Base-by-base conservation (phyloP, 2,329 filamentous ascomycete genomes). In the Byssochlamys sp. region DNA sequence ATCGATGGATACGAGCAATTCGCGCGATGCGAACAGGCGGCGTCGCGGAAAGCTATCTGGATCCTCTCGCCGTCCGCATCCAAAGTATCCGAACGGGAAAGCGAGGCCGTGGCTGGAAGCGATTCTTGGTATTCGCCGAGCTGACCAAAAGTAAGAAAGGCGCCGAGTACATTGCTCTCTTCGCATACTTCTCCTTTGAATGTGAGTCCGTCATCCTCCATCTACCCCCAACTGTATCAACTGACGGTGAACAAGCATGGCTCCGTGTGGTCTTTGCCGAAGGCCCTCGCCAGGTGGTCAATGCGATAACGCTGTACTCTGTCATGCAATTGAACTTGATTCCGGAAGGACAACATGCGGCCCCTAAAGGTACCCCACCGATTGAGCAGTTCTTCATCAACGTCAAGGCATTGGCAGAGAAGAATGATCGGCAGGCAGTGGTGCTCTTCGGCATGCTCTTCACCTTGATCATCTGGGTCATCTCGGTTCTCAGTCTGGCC, bases 361-460 rank as follows among this genome's bases (percentile, higher is more conserved):
- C 76, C 2, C 67, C 71, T 56, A 81, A 81, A 53, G 79, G 89
- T 49, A 85, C 83, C 57, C 83, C 83, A 14, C 81, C 82, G 0
- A 75, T 95, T 29, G 75, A 83, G 19, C 85, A 87, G 60, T 95
- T 97, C 74, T 96, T 94, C 70, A 77, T 86, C 66, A 96, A 96
- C 67, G 80, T 97, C 63, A 81, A 84, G 64, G 76, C 81, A 9
- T 81, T 97, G 33, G 88, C 89, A 29, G 78, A 86, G 14, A 78
- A 86, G 33, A 87, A 95, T 71, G 85, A 84, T 60, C 84, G 86
- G 62, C 90, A 96, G 72, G 89, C 89, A 1, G 76, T 94, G 59
- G 88, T 96, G 64, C 80, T 97, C 55, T 89, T 86, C 45, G 87
- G 90, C 73, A 97, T 97, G 94, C 77, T 91, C 61, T 97, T 96